These are phyloP conservation scores for Penicillium arizonense DNA, from an alignment of 495 filamentous ascomycete species.

Conservation along the genomic window DNA sequence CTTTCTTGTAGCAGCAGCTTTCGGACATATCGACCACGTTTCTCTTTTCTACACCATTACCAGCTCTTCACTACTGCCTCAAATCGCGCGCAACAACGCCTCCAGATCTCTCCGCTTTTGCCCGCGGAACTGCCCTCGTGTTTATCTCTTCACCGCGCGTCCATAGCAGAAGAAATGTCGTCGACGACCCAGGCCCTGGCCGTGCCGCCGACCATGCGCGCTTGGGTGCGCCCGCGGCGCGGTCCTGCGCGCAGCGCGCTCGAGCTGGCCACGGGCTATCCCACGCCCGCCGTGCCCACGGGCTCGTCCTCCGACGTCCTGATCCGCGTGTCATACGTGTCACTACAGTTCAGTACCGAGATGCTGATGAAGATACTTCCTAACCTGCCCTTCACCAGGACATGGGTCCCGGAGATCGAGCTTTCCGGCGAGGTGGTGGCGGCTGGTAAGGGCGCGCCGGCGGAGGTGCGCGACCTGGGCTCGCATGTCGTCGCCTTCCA, in stretches of 20 bases:
- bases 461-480: slow-evolving; percentile 12
- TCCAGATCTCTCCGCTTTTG: background rate
- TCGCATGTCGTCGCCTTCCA: slow-evolving; percentile 15
- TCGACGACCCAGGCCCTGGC: too few species aligned
- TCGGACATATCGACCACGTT: background rate
- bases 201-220: too few species aligned
- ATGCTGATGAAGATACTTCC: slow-evolving; percentile 10
- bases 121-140: too few species aligned
- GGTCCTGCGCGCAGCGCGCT: too few species aligned
- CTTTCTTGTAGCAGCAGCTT: background rate
- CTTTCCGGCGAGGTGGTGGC: slow-evolving; percentile 17
- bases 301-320: slow-evolving; percentile 6
- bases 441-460: slow-evolving; percentile 9
- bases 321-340: slow-evolving; percentile 20
- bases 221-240: too few species aligned
- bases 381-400: slow-evolving; percentile 9
- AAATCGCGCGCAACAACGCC: background rate
- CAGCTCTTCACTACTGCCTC: background rate
- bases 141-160: too few species aligned
- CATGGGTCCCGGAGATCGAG: slow-evolving; percentile 19
- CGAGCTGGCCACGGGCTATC: too few species aligned
- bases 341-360: slow-evolving; percentile 13
- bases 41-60: background rate
- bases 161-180: too few species aligned
- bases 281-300: too few species aligned